phyloP scores from a whole-genome alignment of 2,329 filamentous ascomycete genomes.

The Diaporthe vexans region DNA sequence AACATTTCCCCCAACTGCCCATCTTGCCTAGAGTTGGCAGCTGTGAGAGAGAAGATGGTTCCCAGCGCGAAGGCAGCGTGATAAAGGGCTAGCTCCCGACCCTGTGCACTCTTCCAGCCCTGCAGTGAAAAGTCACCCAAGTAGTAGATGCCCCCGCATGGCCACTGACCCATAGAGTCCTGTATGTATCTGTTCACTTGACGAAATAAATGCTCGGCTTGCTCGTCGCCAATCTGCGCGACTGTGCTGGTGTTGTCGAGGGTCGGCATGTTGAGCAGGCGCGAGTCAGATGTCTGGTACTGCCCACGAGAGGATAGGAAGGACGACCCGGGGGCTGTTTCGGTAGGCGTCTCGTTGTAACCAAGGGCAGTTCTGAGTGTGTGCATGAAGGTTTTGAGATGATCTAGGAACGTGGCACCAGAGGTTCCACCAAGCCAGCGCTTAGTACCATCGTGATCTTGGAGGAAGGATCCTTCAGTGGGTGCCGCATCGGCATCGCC shows the following conservation, averaged over 20 bases:
- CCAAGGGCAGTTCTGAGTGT: slow-evolving; percentile 51
- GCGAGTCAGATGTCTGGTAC: slow-evolving; percentile 63
- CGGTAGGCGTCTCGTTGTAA: slow-evolving; percentile 42
- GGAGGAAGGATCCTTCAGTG: slow-evolving; percentile 58
- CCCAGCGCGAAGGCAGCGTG: slow-evolving; percentile 61
- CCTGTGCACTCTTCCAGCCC: slow-evolving; percentile 38
- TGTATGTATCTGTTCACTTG: slow-evolving; percentile 61
- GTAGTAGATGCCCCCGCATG: slow-evolving; percentile 65
- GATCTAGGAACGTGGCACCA: slow-evolving; percentile 64
- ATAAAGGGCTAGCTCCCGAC: slow-evolving; percentile 59
- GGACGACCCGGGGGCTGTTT: slow-evolving; percentile 45
- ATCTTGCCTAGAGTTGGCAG: slow-evolving; percentile 49
- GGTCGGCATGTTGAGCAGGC: slow-evolving; percentile 52
- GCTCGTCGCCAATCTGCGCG: slow-evolving; percentile 39
- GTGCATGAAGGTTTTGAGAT: slow-evolving; percentile 62
- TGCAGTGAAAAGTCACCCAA: slow-evolving; percentile 50
- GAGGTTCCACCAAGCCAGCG: slow-evolving; percentile 65
- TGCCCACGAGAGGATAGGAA: slow-evolving; percentile 59
- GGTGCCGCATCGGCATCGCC: slow-evolving; percentile 14
- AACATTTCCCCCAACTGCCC: slow-evolving; percentile 57
- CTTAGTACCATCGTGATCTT: slow-evolving; percentile 59
- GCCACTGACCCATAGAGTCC: slow-evolving; percentile 56
- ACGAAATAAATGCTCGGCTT: slow-evolving; percentile 56
- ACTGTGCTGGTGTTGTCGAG: slow-evolving; percentile 12
- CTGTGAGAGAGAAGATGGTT: slow-evolving; percentile 50